Base-by-base conservation (phyloP, 306 rosid genomes). In the Malus sieversii region DNA sequence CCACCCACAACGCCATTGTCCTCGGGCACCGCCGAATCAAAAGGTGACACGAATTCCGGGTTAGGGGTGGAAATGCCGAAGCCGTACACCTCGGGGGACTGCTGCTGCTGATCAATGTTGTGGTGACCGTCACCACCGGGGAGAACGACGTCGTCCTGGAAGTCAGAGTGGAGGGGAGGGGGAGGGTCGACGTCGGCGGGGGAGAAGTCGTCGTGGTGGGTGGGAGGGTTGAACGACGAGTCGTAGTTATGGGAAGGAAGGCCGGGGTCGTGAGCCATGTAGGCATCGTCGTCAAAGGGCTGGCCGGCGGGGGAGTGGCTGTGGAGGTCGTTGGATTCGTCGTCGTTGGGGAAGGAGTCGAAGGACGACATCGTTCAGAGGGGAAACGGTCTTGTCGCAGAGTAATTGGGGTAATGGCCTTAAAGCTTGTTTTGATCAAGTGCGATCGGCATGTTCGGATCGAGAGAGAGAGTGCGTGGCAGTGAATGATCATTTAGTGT, bases 1-100 rank as follows among this genome's bases (percentile, higher is more conserved):
- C 58, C 3, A 48, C 60, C 74, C 40, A 9, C 19, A 6, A 29
- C 42, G 5, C 66, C 87, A 33, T 82, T 82, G 1, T 70, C 1
- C 59, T 84, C 84, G 9, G 74, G 71, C 55, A 7, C 35, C 1
- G 62, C 77, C 2, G 86, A 22, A 32, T 84, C 86, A 40, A 95
- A 95, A 1, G 97, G 97, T 2, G 96, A 77, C 0, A n/a, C 86
- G 65, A 55, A 81, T 38, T 86, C 88, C 0, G 81, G 86, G 48
- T 84, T 84, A 13, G 92, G 77, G 16, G 82, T 57, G 8, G 90
- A 35, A 7, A 45, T 30, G 0, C 84, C 91, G 18, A 84, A 89
- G 11, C 90, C 92, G 70, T 87, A 82, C 10, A 11, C 87, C 2
- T 83, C 67, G 7, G 87, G 81, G 38, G 85, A 75, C 62, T 70